A percentile compares a stretch with the other conserved stretches of the same genome.
phyloP scores from a whole-genome alignment of 208 protist species.

The Crithidia fasciculata region DNA sequence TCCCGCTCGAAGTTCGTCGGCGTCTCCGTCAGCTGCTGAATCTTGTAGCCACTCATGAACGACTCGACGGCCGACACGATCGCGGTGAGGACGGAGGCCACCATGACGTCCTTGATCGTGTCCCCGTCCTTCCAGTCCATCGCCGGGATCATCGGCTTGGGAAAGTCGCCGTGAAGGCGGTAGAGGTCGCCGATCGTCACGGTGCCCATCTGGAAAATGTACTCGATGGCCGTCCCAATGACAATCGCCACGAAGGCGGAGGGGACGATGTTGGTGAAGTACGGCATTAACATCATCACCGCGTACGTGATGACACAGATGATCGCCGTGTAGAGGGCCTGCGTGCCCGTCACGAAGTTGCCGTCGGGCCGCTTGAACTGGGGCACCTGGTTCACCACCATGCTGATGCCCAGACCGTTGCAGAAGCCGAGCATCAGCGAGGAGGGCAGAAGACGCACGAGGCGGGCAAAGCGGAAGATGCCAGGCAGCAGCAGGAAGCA shows the following conservation, averaged over 20 bases:
- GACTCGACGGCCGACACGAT: conserved; percentile 59
- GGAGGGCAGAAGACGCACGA: conserved; percentile 52
- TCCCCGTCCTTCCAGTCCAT: conserved; percentile 39
- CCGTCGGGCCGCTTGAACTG: conserved; percentile 51
- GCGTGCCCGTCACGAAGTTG: conserved; percentile 41
- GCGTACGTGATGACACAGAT: conserved; percentile 59
- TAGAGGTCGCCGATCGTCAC: conserved; percentile 61
- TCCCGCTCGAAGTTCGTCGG: conserved; percentile 65
- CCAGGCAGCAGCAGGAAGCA: conserved; percentile 48
- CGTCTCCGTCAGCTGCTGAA: conserved; percentile 59
- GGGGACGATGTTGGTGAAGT: conserved; percentile 54
- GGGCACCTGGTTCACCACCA: conserved; percentile 52
- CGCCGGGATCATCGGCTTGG: conserved; percentile 40
- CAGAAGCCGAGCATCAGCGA: conserved; percentile 67
- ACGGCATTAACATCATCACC: conserved; percentile 66
- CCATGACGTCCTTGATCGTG: conserved; percentile 46
- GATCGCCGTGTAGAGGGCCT: conserved; percentile 49
- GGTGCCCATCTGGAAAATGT: conserved; percentile 60
- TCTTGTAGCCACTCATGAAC: conserved; percentile 62
- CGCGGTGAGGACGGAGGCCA: conserved; percentile 45
- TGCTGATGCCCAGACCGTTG: conserved; percentile 56
- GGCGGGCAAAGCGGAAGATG: conserved; percentile 50
- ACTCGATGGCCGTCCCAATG: conserved; percentile 59
- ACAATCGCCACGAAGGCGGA: conserved; percentile 56
- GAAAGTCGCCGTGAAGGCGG: conserved; percentile 48